Percentiles rank a stretch among this genome's conserved stretches.
phyloP scores from a whole-genome alignment of 23 red algal species.

The Gracilaria domingensis region DNA sequence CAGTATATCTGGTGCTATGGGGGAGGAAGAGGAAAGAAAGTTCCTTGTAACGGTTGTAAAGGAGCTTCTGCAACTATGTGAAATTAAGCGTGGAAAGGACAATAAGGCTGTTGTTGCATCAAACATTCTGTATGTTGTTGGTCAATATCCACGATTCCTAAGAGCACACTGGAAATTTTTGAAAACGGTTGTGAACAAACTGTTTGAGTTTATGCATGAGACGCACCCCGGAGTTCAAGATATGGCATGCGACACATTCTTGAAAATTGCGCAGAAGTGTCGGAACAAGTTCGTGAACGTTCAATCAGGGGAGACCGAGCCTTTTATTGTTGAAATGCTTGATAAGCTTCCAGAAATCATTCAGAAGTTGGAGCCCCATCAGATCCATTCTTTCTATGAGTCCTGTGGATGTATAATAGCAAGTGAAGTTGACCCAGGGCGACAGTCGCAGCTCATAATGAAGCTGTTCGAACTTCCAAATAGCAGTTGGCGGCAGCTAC shows the following conservation, averaged over 20 bases:
- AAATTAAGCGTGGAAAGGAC: conserved; percentile 98
- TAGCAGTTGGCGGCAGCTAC: conserved; percentile 79
- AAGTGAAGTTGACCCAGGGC: conserved; percentile 49
- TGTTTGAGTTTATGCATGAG: conserved; percentile 99
- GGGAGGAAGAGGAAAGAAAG: conserved; percentile 92
- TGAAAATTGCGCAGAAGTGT: conserved; percentile 98
- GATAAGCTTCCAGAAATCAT: conserved; percentile 88
- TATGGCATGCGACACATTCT: conserved; percentile 99
- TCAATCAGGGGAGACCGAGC: conserved; percentile 76
- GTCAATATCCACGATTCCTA: conserved; percentile 98
- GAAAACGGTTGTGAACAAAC: conserved; percentile 99
- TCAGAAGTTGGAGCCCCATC: conserved; percentile 93
- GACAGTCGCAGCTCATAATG: conserved; percentile 69
- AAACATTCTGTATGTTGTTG: conserved; percentile 99
- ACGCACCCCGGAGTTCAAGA: conserved; percentile 98
- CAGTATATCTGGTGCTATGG: conserved; percentile 97
- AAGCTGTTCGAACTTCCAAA: conserved; percentile 98
- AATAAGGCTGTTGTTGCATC: conserved; percentile 99
- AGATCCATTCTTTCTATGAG: conserved; percentile 98
- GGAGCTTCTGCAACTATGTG: conserved; percentile 93
- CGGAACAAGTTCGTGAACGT: conserved; percentile 87
- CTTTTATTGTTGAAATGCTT: conserved; percentile 95
- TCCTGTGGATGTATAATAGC: conserved; percentile 88
- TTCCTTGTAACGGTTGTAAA: conserved; percentile 98
- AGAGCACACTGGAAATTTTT: conserved; percentile 99